These are phyloP conservation scores for Pyronema domesticum DNA, from an alignment of 495 filamentous ascomycete species.

Conservation along the genomic window DNA sequence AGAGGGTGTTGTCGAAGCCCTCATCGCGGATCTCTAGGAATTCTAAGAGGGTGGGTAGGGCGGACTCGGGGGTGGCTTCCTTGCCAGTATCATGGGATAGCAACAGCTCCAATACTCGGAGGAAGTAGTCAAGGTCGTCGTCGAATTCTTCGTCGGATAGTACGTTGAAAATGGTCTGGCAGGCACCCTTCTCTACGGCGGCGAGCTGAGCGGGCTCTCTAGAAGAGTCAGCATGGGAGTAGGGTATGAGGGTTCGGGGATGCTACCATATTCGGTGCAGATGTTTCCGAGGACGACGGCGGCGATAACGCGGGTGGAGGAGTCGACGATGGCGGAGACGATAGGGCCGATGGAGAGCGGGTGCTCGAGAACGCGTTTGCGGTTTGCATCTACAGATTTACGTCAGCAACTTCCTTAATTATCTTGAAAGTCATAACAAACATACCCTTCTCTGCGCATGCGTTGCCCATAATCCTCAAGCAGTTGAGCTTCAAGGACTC, in stretches of 20 bases:
- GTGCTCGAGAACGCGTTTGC: conserved; percentile 43
- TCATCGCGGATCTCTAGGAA: not conserved
- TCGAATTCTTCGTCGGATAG: conserved; percentile 32
- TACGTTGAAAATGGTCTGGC: conserved; percentile 33
- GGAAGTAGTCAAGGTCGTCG: conserved; percentile 12
- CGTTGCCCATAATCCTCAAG: conserved; percentile 57
- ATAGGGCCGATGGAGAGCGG: conserved; percentile 36
- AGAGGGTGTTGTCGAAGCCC: conserved; percentile 15
- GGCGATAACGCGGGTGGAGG: conserved; percentile 37
- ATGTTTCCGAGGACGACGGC: conserved; percentile 58
- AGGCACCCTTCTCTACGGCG: conserved; percentile 29
- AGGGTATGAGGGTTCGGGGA: not conserved
- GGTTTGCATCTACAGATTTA: conserved; percentile 44
- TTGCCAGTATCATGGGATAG: conserved; percentile 19
- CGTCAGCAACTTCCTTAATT: not conserved
- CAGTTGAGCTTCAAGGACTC: conserved; percentile 26
- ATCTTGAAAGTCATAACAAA: not conserved
- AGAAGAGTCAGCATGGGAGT: conserved; percentile 12
- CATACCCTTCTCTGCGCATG: conserved; percentile 63
- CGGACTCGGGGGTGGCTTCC: conserved; percentile 8
- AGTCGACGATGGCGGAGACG: conserved; percentile 34
- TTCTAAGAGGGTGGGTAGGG: conserved; percentile 6
- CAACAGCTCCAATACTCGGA: conserved; percentile 16
- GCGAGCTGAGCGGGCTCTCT: conserved; percentile 37
- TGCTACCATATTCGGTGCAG: conserved; percentile 53